Conservation (phyloP, 2,329 filamentous ascomycete species). For the Raffaelea albimanens region DNA sequence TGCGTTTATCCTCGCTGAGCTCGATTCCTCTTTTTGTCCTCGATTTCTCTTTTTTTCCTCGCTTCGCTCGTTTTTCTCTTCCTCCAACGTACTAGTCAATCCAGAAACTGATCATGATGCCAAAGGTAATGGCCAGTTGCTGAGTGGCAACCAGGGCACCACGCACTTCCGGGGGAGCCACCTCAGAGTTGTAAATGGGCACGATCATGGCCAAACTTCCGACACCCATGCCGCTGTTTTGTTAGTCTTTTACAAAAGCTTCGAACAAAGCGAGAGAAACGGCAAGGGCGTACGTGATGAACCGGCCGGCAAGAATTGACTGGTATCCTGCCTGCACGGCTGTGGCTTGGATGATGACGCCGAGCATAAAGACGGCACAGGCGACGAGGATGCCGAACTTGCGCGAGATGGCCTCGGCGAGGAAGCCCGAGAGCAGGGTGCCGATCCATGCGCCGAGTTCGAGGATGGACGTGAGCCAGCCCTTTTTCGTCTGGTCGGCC, state of each 20-base stretch:
- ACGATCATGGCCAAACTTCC: conserved; percentile 58
- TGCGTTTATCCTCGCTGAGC: too few relatives aligned
- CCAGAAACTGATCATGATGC: conserved; percentile 58
- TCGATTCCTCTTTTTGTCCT: too few relatives aligned
- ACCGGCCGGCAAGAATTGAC: conserved; percentile 60
- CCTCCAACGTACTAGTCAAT: too few relatives aligned
- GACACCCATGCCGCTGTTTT: conserved; percentile 56
- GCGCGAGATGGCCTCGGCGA: too few relatives aligned
- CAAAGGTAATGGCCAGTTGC: conserved; percentile 48
- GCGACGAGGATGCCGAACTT: conserved; percentile 63
- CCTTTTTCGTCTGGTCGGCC: conserved; percentile 43
- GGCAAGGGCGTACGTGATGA: too few relatives aligned
- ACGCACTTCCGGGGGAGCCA: conserved; percentile 37
- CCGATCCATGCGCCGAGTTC: conserved; percentile 74
- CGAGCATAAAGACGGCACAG: conserved; percentile 57
- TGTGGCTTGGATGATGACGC: conserved; percentile 58
- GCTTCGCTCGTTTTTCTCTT: too few relatives aligned
- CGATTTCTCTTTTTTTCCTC: too few relatives aligned
- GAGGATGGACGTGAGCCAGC: conserved; percentile 57
- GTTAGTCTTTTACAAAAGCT: too few relatives aligned
- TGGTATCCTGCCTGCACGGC: conserved; percentile 46
- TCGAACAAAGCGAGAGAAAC: too few relatives aligned
- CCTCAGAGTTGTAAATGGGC: conserved; percentile 37
- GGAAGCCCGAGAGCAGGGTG: conserved; percentile 32
- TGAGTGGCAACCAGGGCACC: conserved; percentile 37